phyloP scores from a whole-genome alignment of 1,284 basidiomycete species.

The Anthracocystis setariae region DNA sequence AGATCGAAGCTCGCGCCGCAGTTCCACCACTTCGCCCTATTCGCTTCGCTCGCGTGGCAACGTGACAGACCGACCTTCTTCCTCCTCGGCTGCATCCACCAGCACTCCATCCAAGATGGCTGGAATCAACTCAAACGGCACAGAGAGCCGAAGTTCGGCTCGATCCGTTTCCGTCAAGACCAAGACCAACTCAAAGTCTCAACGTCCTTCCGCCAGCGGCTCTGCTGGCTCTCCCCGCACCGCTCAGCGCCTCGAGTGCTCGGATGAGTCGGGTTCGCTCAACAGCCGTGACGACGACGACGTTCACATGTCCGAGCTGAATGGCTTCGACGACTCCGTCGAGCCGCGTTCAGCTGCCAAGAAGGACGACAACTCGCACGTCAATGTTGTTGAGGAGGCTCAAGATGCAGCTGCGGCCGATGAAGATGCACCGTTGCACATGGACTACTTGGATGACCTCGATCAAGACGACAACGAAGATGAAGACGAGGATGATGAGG shows the following conservation, averaged over 20 bases:
- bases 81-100: conserved; percentile 3
- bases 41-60: conserved; percentile 37
- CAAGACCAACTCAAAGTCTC: conserved; percentile 18
- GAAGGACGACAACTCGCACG: conserved; percentile 1
- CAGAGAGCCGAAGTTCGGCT: conserved; percentile 15
- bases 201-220: conserved; percentile 22
- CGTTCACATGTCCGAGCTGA: conserved; percentile 28
- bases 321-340: conserved; percentile 6
- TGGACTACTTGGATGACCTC: conserved; percentile 12
- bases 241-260: conserved; percentile 26
- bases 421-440: conserved; percentile 10
- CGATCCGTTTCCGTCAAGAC: conserved; percentile 20
- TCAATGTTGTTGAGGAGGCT: conserved; percentile 23
- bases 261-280: conserved; percentile 18
- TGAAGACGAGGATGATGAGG: conserved; percentile 18
- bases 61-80: conserved; percentile 5
- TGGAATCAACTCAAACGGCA: conserved; percentile 18
- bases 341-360: neutral
- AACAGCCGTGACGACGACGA: conserved; percentile 18
- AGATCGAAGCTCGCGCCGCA: conserved; percentile 3
- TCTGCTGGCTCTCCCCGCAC: conserved; percentile 17
- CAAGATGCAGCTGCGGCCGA: neutral
- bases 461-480: conserved; percentile 12
- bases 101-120: conserved; percentile 16
- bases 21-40: conserved; percentile 22